Conservation (phyloP, 2,329 filamentous ascomycete species). For the Ceratocystis cacaofunesta region DNA sequence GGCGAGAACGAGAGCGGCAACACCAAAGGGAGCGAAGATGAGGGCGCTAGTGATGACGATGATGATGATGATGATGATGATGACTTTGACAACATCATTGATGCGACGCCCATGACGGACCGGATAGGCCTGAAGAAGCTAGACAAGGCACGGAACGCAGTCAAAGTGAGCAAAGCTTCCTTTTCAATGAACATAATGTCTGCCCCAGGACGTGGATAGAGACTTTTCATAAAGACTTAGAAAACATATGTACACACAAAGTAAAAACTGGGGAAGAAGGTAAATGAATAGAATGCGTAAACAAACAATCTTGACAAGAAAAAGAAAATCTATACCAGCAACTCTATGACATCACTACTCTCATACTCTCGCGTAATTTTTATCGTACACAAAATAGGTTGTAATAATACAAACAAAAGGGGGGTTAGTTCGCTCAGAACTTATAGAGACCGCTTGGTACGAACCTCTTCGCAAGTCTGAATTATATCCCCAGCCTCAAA, state of each 20-base stretch:
- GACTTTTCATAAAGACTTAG: neutral
- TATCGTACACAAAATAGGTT: conserved; percentile 10
- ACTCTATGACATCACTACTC: conserved; percentile 2
- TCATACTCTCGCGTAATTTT: neutral
- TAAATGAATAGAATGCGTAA: neutral
- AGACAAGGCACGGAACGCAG: conserved; percentile 39
- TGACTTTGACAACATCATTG: conserved; percentile 84
- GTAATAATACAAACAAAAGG: neutral
- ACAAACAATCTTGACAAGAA: neutral
- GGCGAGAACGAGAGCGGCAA: conserved; percentile 23
- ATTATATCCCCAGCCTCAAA: conserved; percentile 72
- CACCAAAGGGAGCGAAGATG: conserved; percentile 29
- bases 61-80: conserved; percentile 43
- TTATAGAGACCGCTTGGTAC: conserved; percentile 51
- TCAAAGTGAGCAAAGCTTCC: conserved; percentile 34
- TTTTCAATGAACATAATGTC: conserved; percentile 36
- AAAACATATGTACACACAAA: neutral
- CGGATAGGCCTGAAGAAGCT: conserved; percentile 51
- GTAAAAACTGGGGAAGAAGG: neutral
- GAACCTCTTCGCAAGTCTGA: conserved; percentile 70
- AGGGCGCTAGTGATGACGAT: conserved; percentile 27
- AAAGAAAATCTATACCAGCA: neutral
- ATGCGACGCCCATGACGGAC: conserved; percentile 80
- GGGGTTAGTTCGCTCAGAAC: conserved; percentile 11
- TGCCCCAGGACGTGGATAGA: conserved; percentile 29